Evolutionary conservation across 306 rosid genomes (phyloP).

Genomic region (Alnus glutinosa): DNA sequence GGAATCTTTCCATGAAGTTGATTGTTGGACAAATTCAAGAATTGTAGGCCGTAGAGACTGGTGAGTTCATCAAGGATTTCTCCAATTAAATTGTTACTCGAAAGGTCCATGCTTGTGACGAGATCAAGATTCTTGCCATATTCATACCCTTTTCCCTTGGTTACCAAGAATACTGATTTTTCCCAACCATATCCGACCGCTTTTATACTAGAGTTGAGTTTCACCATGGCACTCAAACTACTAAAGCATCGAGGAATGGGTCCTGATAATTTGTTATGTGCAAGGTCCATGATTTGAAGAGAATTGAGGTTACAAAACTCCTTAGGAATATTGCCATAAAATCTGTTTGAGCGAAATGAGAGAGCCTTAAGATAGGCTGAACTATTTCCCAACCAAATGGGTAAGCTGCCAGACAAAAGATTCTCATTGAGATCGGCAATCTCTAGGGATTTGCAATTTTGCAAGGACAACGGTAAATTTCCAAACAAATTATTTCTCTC

Average conservation of each 20-base stretch:
- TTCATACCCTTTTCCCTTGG: too few relatives aligned
- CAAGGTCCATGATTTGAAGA: constrained; percentile 31
- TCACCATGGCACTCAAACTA: neutral
- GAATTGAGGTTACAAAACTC: neutral
- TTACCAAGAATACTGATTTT: neutral
- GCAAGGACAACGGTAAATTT: neutral
- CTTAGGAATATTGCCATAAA: neutral
- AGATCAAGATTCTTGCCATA: constrained; percentile 1
- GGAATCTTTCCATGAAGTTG: constrained; percentile 19
- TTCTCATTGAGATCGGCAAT: neutral
- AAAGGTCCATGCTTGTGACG: constrained; percentile 32
- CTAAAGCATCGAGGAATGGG: neutral
- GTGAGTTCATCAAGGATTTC: neutral
- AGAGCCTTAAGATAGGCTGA: neutral
- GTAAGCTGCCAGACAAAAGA: neutral
- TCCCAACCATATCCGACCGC: too few relatives aligned
- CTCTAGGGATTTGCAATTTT: neutral
- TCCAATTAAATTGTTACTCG: constrained; percentile 22
- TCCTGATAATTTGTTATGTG: constrained; percentile 30
- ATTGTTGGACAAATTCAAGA: constrained; percentile 2
- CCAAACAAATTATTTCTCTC: neutral
- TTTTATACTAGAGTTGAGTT: too few relatives aligned
- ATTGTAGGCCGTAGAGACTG: neutral
- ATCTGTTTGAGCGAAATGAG: neutral
- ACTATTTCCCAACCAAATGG: neutral